These are phyloP conservation scores for Fusarium decemcellulare DNA, from an alignment of 2,329 filamentous ascomycete species.

Conservation along the genomic window DNA sequence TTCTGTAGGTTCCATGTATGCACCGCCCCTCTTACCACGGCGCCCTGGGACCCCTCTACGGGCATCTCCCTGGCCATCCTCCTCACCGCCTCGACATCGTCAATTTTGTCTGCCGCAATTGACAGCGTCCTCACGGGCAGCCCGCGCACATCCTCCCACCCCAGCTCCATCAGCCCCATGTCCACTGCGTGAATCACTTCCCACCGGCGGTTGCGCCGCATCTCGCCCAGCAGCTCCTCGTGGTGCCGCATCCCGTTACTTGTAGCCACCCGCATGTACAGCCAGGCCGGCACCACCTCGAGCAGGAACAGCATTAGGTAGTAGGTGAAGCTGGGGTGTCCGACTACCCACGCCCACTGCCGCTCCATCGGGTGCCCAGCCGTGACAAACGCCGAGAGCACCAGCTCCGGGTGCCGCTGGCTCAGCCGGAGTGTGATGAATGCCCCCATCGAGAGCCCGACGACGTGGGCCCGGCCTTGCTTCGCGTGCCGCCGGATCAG, in stretches of 20 bases:
- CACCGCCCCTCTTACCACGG: slow-evolving; percentile 53
- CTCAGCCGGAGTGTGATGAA: slow-evolving; percentile 53
- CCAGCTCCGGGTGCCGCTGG: slow-evolving; percentile 52
- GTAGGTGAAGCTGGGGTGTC: slow-evolving; percentile 47
- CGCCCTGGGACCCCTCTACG: slow-evolving; percentile 46
- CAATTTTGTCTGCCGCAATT: slow-evolving; percentile 51
- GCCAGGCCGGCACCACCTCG: slow-evolving; percentile 45
- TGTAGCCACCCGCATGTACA: slow-evolving; percentile 49
- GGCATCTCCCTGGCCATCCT: slow-evolving; percentile 46
- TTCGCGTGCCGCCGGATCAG: slow-evolving; percentile 55
- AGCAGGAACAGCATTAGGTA: slow-evolving; percentile 45
- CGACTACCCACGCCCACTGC: slow-evolving; percentile 44
- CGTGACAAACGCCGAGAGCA: slow-evolving; percentile 53
- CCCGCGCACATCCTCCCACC: slow-evolving; percentile 44
- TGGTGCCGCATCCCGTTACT: slow-evolving; percentile 45
- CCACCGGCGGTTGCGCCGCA: slow-evolving; percentile 50
- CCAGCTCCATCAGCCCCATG: slow-evolving; percentile 41
- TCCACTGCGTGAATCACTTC: slow-evolving; percentile 45
- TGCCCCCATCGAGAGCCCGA: slow-evolving; percentile 58
- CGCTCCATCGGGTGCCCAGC: slow-evolving; percentile 50
- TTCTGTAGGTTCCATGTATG: slow-evolving; percentile 59
- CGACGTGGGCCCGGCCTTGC: slow-evolving; percentile 54
- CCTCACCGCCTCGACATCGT: slow-evolving; percentile 50
- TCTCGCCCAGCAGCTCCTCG: slow-evolving; percentile 52
- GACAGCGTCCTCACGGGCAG: slow-evolving; percentile 46